Evolutionary conservation across 495 filamentous ascomycete genomes (phyloP).

Genomic region (Cercophora newfieldiana): DNA sequence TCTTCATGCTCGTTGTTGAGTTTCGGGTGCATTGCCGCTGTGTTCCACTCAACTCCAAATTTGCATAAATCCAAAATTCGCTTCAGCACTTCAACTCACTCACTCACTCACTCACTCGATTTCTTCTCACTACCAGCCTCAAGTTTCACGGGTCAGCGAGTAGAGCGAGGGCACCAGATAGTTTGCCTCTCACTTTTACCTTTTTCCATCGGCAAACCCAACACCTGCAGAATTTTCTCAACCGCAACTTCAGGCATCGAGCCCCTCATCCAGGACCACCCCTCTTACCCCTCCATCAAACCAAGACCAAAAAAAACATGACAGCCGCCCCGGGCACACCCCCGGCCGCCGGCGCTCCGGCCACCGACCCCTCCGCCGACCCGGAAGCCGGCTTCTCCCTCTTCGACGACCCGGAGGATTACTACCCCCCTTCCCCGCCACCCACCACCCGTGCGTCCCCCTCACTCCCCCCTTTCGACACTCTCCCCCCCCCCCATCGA

Average conservation of each 20-base stretch:
- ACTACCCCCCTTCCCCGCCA: slow-evolving; percentile 68
- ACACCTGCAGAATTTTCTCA: background rate
- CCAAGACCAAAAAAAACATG: background rate
- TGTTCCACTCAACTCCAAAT: background rate
- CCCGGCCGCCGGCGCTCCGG: slow-evolving; percentile 10
- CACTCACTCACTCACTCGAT: background rate
- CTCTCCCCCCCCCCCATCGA: background rate
- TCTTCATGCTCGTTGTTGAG: background rate
- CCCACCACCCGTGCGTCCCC: slow-evolving; percentile 53
- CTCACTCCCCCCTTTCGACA: background rate
- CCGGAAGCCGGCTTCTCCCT: slow-evolving; percentile 40
- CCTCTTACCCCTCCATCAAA: background rate
- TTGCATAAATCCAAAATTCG: background rate
- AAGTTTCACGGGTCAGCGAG: background rate
- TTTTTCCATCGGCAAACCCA: background rate
- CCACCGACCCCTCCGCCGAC: background rate
- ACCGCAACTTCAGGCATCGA: background rate
- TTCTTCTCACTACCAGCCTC: background rate
- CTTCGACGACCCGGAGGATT: slow-evolving; percentile 78
- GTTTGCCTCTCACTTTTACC: background rate
- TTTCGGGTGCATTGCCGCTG: background rate
- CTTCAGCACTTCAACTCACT: background rate
- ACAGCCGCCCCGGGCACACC: slow-evolving; percentile 6
- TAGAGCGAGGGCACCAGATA: background rate
- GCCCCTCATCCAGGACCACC: background rate